A percentile compares a stretch with the other conserved stretches of the same genome.
Conservation (phyloP, 257 asterid genomes). For the Petunia secreta region DNA sequence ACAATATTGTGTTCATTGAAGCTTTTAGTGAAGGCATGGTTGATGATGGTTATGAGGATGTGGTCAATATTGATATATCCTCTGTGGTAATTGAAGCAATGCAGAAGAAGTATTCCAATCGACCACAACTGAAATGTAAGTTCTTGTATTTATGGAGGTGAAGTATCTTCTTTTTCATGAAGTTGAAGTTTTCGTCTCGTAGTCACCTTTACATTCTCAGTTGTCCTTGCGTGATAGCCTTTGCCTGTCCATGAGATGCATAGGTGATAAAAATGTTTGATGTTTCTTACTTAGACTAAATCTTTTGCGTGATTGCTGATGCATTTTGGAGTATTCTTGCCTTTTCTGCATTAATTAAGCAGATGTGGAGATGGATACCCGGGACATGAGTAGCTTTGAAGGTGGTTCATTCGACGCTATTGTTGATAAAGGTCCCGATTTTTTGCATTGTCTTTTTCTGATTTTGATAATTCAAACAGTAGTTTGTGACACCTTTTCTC, state of each 20-base stretch:
- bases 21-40: constrained; percentile 76
- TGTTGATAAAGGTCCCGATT: constrained; percentile 65
- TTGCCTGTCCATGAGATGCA: neutral
- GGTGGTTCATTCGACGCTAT: constrained; percentile 58
- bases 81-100: constrained; percentile 72
- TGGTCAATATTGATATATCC: constrained; percentile 68
- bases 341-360: constrained; percentile 44
- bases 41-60: constrained; percentile 64
- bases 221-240: neutral
- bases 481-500: constrained; percentile 45
- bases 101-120: constrained; percentile 58
- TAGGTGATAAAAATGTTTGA: no score
- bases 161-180: neutral
- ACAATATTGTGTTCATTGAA: constrained; percentile 31
- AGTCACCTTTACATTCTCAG: neutral
- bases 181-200: neutral
- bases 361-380: constrained; percentile 70
- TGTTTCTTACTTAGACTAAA: constrained; percentile 5
- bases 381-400: constrained; percentile 64
- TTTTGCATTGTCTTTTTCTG: constrained; percentile 13
- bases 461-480: constrained; percentile 27
- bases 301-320: constrained; percentile 6
- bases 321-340: neutral
- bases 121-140: constrained; percentile 67
- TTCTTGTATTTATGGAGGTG: constrained; percentile 6